Conservation (phyloP, 345 rosid species). For the Turritis glabra region DNA sequence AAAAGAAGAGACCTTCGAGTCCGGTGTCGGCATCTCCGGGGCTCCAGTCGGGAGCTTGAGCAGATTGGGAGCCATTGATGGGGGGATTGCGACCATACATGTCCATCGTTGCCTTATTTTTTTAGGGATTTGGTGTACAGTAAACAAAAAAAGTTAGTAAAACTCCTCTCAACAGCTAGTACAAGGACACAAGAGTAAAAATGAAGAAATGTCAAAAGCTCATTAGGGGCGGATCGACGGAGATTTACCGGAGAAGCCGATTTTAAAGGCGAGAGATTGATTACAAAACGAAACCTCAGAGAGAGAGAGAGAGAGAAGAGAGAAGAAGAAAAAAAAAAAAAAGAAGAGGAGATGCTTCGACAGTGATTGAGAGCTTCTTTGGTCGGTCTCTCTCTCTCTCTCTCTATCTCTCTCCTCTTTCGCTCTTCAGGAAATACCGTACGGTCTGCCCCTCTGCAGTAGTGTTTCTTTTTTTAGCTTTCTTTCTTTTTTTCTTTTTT, state of each 20-base stretch:
- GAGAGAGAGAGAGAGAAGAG: constrained; percentile 25
- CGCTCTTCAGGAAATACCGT: constrained; percentile 40
- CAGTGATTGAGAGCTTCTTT: constrained; percentile 23
- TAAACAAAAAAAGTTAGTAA: constrained; percentile 3
- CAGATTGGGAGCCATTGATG: constrained; percentile 61
- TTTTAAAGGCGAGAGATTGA: constrained; percentile 17
- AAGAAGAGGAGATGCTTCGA: constrained; percentile 32
- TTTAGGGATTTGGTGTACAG: constrained; percentile 49
- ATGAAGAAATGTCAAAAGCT: constrained; percentile 14
- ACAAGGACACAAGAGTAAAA: background rate
- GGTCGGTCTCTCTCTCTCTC: constrained; percentile 27
- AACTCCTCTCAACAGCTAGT: background rate
- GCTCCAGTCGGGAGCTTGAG: constrained; percentile 59
- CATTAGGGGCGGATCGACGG: constrained; percentile 9
- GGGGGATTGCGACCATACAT: constrained; percentile 65
- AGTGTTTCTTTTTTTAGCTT: constrained; percentile 31
- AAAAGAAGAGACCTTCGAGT: constrained; percentile 51
- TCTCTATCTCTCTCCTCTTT: constrained; percentile 31
- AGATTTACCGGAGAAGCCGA: constrained; percentile 35
- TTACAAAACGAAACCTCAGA: constrained; percentile 10
- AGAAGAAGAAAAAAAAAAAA: background rate
- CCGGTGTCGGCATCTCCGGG: constrained; percentile 57
- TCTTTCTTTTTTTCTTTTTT: background rate
- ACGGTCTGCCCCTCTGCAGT: constrained; percentile 39
- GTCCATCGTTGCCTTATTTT: constrained; percentile 49